Evolutionary conservation across 441 rosid species (phyloP).

Genomic region (Biscutella laevigata): DNA sequence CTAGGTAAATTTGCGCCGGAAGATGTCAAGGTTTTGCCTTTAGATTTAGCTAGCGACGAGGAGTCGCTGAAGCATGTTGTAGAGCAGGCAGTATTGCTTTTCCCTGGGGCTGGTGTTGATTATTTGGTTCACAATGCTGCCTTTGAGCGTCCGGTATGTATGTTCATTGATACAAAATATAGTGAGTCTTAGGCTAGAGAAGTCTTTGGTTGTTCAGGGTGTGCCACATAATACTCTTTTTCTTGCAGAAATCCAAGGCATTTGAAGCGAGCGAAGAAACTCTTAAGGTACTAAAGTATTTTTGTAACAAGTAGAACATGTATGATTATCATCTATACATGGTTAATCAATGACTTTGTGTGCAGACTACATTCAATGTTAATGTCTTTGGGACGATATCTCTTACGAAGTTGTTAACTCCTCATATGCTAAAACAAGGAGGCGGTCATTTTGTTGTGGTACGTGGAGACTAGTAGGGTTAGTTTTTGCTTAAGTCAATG

Average conservation of each 20-base stretch:
- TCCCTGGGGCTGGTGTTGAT: conserved; percentile 59
- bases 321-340: background rate
- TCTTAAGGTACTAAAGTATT: conserved; percentile 48
- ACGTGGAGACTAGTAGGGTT: conserved; percentile 26
- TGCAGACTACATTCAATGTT: conserved; percentile 66
- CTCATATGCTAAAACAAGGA: conserved; percentile 69
- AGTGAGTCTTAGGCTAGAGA: background rate
- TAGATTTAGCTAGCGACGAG: conserved; percentile 78
- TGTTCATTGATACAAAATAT: background rate
- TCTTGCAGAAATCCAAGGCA: conserved; percentile 67
- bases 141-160: conserved; percentile 76
- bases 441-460: conserved; percentile 95
- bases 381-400: conserved; percentile 82
- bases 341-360: conserved; percentile 13
- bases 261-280: conserved; percentile 64
- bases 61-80: conserved; percentile 52
- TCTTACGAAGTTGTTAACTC: conserved; percentile 69
- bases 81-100: conserved; percentile 57
- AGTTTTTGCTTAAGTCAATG: background rate
- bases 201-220: background rate
- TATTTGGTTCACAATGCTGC: conserved; percentile 89
- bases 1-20: conserved; percentile 74
- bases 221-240: background rate
- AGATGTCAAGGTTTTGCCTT: conserved; percentile 61
- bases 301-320: background rate